A percentile compares a stretch with the other conserved stretches of the same genome.
These are phyloP conservation scores for Aspergillus puulaauensis DNA, from an alignment of 2,329 filamentous ascomycete species.

Conservation along the genomic window DNA sequence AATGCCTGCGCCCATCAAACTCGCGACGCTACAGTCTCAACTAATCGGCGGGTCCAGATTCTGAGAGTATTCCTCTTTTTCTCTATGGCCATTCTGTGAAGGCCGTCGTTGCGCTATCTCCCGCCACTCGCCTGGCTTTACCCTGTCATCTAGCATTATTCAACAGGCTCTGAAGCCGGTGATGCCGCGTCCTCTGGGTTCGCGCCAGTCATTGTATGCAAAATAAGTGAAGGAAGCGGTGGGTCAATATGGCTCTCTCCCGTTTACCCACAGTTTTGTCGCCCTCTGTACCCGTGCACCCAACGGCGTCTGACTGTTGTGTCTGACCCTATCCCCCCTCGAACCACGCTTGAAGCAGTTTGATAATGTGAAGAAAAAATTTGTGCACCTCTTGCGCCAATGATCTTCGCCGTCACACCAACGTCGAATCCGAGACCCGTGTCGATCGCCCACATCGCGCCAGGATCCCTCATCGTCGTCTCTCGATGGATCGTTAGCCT, in stretches of 20 bases:
- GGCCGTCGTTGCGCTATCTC: slow-evolving; percentile 20
- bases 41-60: slow-evolving; percentile 6
- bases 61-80: slow-evolving; percentile 4
- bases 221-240: slow-evolving; percentile 5
- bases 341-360: background rate
- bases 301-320: background rate
- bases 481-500: slow-evolving; percentile 21
- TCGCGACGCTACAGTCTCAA: slow-evolving; percentile 13
- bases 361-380: slow-evolving; percentile 18
- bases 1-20: slow-evolving; percentile 2
- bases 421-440: slow-evolving; percentile 20
- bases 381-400: slow-evolving; percentile 24
- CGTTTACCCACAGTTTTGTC: slow-evolving; percentile 5
- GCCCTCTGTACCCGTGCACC: background rate
- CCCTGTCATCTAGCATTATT: slow-evolving; percentile 21
- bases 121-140: slow-evolving; percentile 22
- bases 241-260: slow-evolving; percentile 12
- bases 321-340: slow-evolving; percentile 3
- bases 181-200: slow-evolving; percentile 7
- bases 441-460: slow-evolving; percentile 26
- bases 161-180: slow-evolving; percentile 3
- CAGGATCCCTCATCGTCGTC: slow-evolving; percentile 21
- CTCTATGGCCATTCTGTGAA: slow-evolving; percentile 11
- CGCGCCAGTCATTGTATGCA: slow-evolving; percentile 8
- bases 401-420: slow-evolving; percentile 21